A percentile compares a stretch with the other conserved stretches of the same genome.
Evolutionary conservation across 163 green algal genomes (phyloP).

Genomic region (Chlorella variabilis): DNA sequence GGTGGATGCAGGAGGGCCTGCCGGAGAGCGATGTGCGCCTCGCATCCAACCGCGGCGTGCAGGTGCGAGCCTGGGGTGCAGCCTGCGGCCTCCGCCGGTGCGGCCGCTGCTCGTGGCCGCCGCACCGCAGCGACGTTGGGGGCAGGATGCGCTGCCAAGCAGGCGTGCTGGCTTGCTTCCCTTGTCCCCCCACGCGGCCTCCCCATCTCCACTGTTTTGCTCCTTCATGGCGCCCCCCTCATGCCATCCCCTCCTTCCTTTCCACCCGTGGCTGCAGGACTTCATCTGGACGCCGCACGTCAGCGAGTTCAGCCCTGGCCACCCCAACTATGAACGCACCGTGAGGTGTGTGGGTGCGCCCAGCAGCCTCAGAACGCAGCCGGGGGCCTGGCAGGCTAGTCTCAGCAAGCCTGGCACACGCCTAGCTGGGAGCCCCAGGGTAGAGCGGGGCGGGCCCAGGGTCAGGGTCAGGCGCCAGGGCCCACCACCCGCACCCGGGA

Average conservation of each 20-base stretch:
- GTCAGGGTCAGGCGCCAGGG: no score
- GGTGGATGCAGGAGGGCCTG: not conserved
- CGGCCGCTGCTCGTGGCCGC: not conserved
- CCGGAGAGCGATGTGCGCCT: not conserved
- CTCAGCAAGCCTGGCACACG: no score
- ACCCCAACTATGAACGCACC: not conserved
- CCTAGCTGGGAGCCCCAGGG: not conserved
- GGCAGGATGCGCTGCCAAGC: no score
- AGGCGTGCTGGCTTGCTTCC: no score
- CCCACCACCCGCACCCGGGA: no score
- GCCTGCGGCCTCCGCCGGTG: no score
- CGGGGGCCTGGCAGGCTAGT: no score
- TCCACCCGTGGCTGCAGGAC: no score
- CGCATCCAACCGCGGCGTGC: not conserved
- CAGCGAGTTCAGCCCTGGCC: not conserved
- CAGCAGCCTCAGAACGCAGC: not conserved
- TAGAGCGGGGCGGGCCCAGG: no score
- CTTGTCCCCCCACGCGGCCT: no score
- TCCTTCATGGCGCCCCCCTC: not conserved
- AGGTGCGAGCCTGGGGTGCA: not conserved
- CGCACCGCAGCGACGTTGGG: not conserved
- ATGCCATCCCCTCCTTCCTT: no score
- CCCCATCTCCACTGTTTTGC: no score
- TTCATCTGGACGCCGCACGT: conserved; percentile 43
- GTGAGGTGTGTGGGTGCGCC: not conserved